A percentile compares a stretch with the other conserved stretches of the same genome.
Evolutionary conservation across 2,329 filamentous ascomycete genomes (phyloP).

Genomic region (Botrytis fragariae): DNA sequence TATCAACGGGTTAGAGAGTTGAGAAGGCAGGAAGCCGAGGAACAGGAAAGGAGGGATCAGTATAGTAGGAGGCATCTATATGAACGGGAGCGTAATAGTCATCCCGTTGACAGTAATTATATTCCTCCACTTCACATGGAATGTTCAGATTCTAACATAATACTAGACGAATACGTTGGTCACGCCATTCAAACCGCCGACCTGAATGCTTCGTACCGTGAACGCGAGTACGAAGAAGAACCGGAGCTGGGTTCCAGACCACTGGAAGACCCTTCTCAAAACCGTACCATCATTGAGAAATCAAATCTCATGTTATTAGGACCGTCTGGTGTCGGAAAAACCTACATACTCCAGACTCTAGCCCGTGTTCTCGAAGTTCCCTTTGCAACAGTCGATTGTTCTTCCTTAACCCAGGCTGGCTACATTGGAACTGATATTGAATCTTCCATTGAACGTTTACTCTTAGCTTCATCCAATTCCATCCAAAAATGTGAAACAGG

Average conservation of each 20-base stretch:
- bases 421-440: conserved; percentile 99
- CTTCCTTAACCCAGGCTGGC: conserved; percentile 90
- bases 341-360: conserved; percentile 80
- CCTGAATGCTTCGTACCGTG: conserved; percentile 27
- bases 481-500: conserved; percentile 81
- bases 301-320: conserved; percentile 90
- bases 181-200: conserved; percentile 41
- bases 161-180: conserved; percentile 55
- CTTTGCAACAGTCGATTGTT: conserved; percentile 94
- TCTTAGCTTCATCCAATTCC: conserved; percentile 89
- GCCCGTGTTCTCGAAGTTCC: conserved; percentile 92
- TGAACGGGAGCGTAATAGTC: conserved; percentile 50
- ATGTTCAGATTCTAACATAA: conserved; percentile 37
- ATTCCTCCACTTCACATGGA: conserved; percentile 14
- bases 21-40: conserved; percentile 74
- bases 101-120: conserved; percentile 74
- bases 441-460: conserved; percentile 82
- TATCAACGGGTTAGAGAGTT: conserved; percentile 82
- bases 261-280: conserved; percentile 19
- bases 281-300: conserved; percentile 67
- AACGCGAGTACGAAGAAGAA: conserved; percentile 20
- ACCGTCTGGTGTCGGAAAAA: conserved; percentile 94
- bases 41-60: conserved; percentile 63
- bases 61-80: conserved; percentile 49
- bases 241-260: conserved; percentile 28